Evolutionary conservation across 2,329 filamentous ascomycete species (phyloP), one percentile per base, ranked within the genome.

Genomic region (Phaeosphaeriaceae sp.): DNA sequence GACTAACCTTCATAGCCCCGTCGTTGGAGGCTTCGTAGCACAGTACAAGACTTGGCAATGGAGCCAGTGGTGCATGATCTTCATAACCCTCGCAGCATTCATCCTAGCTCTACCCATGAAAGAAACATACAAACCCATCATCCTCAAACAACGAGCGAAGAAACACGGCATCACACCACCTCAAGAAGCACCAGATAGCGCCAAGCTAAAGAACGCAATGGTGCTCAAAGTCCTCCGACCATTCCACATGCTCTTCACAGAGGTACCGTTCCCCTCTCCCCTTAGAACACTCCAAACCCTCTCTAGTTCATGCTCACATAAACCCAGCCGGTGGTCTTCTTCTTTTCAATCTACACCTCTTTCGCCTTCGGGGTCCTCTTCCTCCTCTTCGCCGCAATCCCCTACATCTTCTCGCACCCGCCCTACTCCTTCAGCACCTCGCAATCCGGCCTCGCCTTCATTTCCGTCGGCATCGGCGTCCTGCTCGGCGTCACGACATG

Each of bases 121-220:
- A 31, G 87, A 89, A 67, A 88, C 86, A 0, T 87, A 85, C 67
- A 84, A 87, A 57, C 78, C 78, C 0, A 72, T 78, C 56, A 82
- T 86, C 1, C 72, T 86, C 1, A 66, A 72, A 50, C 70, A 67
- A 24, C 66, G 77, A 36, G 74, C 75, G 4, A 77, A 77, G 57
- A 70, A 68, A 25, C 62, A 69, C 1, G 69, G 73, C 20, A 55
- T 78, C 52, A 63, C n/a, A 53, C 60, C 9, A 69, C 72, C 2
- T 3, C 31, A 36, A 36, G 31, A 3, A 7, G 31, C 9, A 11
- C 31, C 31, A 11, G 31, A 36, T 11, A 36, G 31, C 31, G 31
- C 31, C 9, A 36, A 36, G 13, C 13, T 36, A 13, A 36, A 36
- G 31, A 36, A 36, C 11, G 31, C 31, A 36, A 11, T 36, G 6